Evolutionary conservation across 1,284 basidiomycete genomes (phyloP).

Genomic region (Puccinia polysora): DNA sequence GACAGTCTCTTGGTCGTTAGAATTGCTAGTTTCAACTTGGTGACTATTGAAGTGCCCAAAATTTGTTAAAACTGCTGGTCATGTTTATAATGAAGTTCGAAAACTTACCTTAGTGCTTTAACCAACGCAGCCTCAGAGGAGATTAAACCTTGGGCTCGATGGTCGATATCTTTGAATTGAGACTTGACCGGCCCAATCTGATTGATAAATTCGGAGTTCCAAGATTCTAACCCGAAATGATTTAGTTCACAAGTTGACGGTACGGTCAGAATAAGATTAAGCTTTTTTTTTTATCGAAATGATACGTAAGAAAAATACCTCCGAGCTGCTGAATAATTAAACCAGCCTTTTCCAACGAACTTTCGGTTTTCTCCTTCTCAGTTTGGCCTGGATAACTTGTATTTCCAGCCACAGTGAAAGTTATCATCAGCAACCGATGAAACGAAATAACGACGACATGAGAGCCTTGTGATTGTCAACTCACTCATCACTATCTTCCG

Average conservation of each 20-base stretch:
- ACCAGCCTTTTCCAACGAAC: constrained; percentile 11
- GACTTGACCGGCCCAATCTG: constrained; percentile 13
- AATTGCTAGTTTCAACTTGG: not conserved
- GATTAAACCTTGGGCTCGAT: constrained; percentile 5
- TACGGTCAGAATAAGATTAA: not conserved
- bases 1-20: not conserved
- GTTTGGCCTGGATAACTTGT: constrained; percentile 1
- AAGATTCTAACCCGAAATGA: not conserved
- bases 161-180: not conserved
- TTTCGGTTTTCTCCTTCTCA: constrained; percentile 21
- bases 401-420: no score
- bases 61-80: not conserved
- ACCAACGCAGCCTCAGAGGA: not conserved
- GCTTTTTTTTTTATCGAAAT: not conserved
- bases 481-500: no score
- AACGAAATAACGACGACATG: no score
- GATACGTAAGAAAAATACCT: constrained; percentile 11
- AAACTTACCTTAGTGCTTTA: not conserved
- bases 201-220: constrained; percentile 12
- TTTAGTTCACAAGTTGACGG: not conserved
- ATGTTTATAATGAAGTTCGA: not conserved
- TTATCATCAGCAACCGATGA: no score
- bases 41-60: constrained; percentile 5
- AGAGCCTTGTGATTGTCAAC: no score
- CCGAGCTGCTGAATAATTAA: constrained; percentile 6